Evolutionary conservation across 2,329 filamentous ascomycete species (phyloP).

Genomic region (Bipolaris gigantea): DNA sequence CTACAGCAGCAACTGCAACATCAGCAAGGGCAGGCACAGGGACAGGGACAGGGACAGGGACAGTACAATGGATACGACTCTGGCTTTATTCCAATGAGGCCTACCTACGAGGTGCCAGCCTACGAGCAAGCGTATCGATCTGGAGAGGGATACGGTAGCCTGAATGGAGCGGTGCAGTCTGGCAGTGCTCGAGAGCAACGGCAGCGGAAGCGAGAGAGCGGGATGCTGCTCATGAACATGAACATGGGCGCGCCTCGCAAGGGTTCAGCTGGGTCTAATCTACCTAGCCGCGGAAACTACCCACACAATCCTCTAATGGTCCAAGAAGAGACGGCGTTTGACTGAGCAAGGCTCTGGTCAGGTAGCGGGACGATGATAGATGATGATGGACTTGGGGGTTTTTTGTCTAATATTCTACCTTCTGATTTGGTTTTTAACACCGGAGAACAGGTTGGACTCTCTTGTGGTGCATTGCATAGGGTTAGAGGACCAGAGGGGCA

Average conservation of each 20-base stretch:
- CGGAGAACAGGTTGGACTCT: conserved; percentile 32
- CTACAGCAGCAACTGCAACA: conserved; percentile 19
- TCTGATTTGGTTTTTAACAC: conserved; percentile 30
- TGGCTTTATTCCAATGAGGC: conserved; percentile 56
- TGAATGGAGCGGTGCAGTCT: conserved; percentile 37
- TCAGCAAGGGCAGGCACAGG: conserved; percentile 10
- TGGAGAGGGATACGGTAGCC: conserved; percentile 38
- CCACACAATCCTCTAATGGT: conserved; percentile 29
- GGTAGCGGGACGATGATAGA: conserved; percentile 10
- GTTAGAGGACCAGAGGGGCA: not conserved
- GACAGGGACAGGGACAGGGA: not conserved
- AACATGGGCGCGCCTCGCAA: conserved; percentile 41
- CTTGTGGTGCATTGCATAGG: conserved; percentile 8
- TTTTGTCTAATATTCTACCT: conserved; percentile 30
- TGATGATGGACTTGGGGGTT: conserved; percentile 14
- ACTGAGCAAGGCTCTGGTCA: conserved; percentile 17
- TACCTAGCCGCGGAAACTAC: conserved; percentile 14
- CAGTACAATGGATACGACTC: conserved; percentile 48
- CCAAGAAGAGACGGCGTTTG: conserved; percentile 38
- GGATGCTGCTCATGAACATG: conserved; percentile 46
- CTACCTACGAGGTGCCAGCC: conserved; percentile 49
- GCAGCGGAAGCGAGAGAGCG: conserved; percentile 42
- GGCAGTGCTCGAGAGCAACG: conserved; percentile 35
- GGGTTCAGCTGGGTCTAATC: conserved; percentile 35
- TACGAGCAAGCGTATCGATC: conserved; percentile 35